Evolutionary conservation across 305 asterid species (phyloP).

Genomic region (Coffea humblotiana): DNA sequence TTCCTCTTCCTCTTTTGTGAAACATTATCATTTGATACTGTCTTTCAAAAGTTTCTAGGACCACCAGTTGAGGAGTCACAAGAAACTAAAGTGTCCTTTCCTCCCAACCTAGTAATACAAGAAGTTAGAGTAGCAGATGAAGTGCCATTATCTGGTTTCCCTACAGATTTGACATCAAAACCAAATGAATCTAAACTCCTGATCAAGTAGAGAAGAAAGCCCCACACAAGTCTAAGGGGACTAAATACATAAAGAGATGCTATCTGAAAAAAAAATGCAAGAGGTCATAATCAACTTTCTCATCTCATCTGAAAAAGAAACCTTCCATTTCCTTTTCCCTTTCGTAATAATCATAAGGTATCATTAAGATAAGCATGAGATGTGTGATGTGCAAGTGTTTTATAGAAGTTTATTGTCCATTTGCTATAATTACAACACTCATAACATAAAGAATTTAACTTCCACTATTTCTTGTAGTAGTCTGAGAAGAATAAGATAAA

Average conservation of each 20-base stretch:
- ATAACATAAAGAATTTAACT: too few species aligned
- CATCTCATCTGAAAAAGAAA: too few species aligned
- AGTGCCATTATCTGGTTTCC: constrained; percentile 24
- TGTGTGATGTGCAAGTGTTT: background rate
- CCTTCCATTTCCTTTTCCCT: background rate
- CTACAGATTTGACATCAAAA: too few species aligned
- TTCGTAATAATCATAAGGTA: background rate
- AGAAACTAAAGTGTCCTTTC: constrained; percentile 30
- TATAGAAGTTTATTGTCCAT: background rate
- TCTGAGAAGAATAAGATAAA: background rate
- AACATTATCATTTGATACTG: constrained; percentile 29
- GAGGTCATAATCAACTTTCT: background rate
- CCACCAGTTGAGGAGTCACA: constrained; percentile 27
- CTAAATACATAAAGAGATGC: background rate
- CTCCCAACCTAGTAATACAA: constrained; percentile 30
- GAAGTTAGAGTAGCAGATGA: constrained; percentile 29
- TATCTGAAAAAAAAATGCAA: background rate
- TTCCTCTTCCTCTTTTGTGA: constrained; percentile 41
- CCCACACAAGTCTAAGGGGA: background rate
- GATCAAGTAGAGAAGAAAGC: too few species aligned
- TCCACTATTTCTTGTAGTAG: too few species aligned
- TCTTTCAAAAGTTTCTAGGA: constrained; percentile 19
- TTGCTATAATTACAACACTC: background rate
- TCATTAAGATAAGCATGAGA: background rate
- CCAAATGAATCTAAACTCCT: too few species aligned